Conservation (phyloP, 345 rosid species). For the Kandelia obovata region DNA sequence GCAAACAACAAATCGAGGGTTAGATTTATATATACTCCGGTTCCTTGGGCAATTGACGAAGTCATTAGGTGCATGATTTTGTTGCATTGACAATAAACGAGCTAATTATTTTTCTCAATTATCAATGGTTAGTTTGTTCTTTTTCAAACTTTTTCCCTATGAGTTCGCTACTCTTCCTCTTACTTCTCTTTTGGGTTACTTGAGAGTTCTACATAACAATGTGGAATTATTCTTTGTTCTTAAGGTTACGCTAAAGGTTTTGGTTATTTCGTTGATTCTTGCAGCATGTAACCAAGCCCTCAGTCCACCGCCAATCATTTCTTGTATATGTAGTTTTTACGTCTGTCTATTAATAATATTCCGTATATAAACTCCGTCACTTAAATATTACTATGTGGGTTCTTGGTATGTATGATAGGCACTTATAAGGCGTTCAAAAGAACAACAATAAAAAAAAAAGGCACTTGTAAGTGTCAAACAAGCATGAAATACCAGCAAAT, state of each 20-base stretch:
- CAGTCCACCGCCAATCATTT: background rate
- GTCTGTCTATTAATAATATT: too few relatives aligned
- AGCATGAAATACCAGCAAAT: too few relatives aligned
- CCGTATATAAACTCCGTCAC: too few relatives aligned
- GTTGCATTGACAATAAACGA: constrained; percentile 9
- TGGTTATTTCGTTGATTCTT: constrained; percentile 25
- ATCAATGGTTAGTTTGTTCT: background rate
- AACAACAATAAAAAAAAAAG: too few relatives aligned
- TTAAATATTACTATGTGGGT: too few relatives aligned
- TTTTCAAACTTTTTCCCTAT: background rate
- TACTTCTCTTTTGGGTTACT: constrained; percentile 35
- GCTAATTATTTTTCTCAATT: background rate
- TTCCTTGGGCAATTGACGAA: constrained; percentile 20
- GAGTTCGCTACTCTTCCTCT: constrained; percentile 1
- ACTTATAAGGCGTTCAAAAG: too few relatives aligned
- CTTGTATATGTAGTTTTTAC: too few relatives aligned
- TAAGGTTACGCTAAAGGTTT: constrained; percentile 42
- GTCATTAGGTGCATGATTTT: constrained; percentile 21
- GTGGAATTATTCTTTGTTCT: constrained; percentile 23
- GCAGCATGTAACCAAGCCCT: background rate
- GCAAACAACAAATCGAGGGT: background rate
- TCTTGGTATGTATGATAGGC: too few relatives aligned
- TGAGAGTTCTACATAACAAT: constrained; percentile 13
- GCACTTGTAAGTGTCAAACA: too few relatives aligned
- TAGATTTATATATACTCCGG: constrained; percentile 8